Evolutionary conservation across 2,329 filamentous ascomycete genomes (phyloP).

Genomic region (Aspergillus luchuensis): DNA sequence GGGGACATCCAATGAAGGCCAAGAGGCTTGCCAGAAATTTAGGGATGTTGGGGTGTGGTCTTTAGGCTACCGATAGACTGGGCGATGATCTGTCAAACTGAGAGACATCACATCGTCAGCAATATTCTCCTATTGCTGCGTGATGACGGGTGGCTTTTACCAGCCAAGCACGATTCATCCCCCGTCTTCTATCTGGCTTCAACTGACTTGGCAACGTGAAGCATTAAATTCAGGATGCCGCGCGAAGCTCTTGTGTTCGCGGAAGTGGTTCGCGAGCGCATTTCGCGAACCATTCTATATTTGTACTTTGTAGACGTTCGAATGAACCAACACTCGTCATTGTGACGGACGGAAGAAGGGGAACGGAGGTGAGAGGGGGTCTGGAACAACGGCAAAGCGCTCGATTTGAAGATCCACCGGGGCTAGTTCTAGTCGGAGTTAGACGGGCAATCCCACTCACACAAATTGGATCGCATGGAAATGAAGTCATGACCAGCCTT

Average conservation of each 20-base stretch:
- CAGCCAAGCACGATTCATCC: constrained; percentile 15
- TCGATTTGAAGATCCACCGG: constrained; percentile 17
- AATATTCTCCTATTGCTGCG: constrained; percentile 22
- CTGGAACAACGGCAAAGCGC: constrained; percentile 23
- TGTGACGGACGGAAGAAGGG: constrained; percentile 6
- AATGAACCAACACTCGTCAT: constrained; percentile 8
- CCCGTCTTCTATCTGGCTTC: not conserved
- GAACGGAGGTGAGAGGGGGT: constrained; percentile 1
- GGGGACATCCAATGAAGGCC: not conserved
- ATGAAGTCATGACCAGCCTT: not conserved
- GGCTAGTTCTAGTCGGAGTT: constrained; percentile 7
- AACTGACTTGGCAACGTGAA: constrained; percentile 5
- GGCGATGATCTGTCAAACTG: constrained; percentile 21
- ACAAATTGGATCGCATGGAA: not conserved
- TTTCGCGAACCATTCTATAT: not conserved
- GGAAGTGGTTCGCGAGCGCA: not conserved
- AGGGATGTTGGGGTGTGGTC: not conserved
- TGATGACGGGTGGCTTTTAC: constrained; percentile 19
- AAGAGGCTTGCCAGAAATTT: constrained; percentile 1
- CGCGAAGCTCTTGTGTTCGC: not conserved
- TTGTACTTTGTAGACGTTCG: not conserved
- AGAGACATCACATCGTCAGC: constrained; percentile 19
- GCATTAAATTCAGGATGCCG: no score
- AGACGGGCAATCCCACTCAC: not conserved
- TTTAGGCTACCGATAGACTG: constrained; percentile 7